A percentile compares a stretch with the other conserved stretches of the same genome.
phyloP scores from a whole-genome alignment of 805 yeast species.

The Wickerhamomyces pijperi region DNA sequence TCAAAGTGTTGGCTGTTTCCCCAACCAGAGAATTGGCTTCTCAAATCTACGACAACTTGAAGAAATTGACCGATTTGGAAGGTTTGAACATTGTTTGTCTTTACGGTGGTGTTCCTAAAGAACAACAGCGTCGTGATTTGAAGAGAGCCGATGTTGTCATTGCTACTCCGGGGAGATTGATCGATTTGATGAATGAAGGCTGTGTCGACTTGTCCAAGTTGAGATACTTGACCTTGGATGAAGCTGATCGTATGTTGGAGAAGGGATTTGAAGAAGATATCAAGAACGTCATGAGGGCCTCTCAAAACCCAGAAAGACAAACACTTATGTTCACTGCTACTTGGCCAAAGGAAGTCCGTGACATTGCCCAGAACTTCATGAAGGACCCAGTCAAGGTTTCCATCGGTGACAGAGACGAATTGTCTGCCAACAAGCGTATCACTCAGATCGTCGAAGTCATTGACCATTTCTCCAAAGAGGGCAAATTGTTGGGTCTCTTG shows the following conservation, averaged over 20 bases:
- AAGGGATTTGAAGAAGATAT: slow-evolving; percentile 98
- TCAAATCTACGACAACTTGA: slow-evolving; percentile 81
- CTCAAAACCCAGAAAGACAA: slow-evolving; percentile 51
- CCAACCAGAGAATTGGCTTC: slow-evolving; percentile 97
- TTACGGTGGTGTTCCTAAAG: slow-evolving; percentile 79
- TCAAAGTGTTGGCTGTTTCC: slow-evolving; percentile 75
- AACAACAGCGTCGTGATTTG: slow-evolving; percentile 70
- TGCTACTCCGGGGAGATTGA: slow-evolving; percentile 96
- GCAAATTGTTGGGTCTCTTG: slow-evolving; percentile 58
- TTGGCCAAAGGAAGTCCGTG: slow-evolving; percentile 98
- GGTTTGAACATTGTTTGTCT: slow-evolving; percentile 69
- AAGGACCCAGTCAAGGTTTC: slow-evolving; percentile 63
- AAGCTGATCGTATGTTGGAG: slow-evolving; percentile 98
- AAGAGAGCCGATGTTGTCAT: slow-evolving; percentile 67
- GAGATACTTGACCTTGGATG: slow-evolving; percentile 81
- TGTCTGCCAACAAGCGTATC: slow-evolving; percentile 89
- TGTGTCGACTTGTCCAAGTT: slow-evolving; percentile 58
- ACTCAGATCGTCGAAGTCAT: slow-evolving; percentile 89
- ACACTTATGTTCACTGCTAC: slow-evolving; percentile 99
- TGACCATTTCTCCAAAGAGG: slow-evolving; percentile 72
- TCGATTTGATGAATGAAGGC: slow-evolving; percentile 86
- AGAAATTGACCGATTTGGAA: slow-evolving; percentile 45
- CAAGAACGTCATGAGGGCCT: slow-evolving; percentile 61
- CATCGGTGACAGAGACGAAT: slow-evolving; percentile 90
- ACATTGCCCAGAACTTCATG: slow-evolving; percentile 46